Evolutionary conservation across 495 filamentous ascomycete genomes (phyloP).

Genomic region (Lepraria neglecta): DNA sequence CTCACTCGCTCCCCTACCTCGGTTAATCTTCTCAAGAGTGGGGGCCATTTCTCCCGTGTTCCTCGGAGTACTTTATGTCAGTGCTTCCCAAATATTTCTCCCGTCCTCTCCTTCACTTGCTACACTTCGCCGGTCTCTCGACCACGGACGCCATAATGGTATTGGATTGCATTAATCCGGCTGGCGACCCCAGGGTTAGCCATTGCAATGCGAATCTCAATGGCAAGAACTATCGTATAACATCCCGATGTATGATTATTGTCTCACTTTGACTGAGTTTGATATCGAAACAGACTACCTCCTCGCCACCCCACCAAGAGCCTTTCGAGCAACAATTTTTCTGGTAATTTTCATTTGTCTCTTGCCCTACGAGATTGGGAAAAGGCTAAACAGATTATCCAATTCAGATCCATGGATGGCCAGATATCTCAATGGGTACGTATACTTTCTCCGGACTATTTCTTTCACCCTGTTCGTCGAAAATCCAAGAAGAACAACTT

Average conservation of each 20-base stretch:
- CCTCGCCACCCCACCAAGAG: constrained; percentile 51
- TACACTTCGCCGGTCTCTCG: no score
- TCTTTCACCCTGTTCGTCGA: neutral
- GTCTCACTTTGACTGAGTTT: neutral
- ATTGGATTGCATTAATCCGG: constrained; percentile 55
- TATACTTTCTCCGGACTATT: neutral
- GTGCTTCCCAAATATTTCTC: neutral
- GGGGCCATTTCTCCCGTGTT: neutral
- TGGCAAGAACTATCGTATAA: constrained; percentile 56
- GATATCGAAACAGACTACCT: constrained; percentile 49
- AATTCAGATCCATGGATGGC: constrained; percentile 57
- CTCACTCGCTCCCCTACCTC: constrained; percentile 8
- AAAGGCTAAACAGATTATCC: neutral
- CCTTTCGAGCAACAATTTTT: constrained; percentile 54
- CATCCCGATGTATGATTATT: neutral
- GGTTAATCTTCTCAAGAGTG: constrained; percentile 3
- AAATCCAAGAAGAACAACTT: no score
- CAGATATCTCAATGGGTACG: constrained; percentile 56
- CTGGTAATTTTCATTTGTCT: constrained; percentile 40
- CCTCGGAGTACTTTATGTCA: neutral
- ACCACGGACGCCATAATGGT: constrained; percentile 34
- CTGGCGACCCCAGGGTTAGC: constrained; percentile 54
- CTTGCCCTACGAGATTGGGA: neutral
- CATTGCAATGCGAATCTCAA: constrained; percentile 55
- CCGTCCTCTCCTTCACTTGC: neutral